phyloP scores from a whole-genome alignment of 441 rosid genomes.

The Pelargonium cotyledonis region DNA sequence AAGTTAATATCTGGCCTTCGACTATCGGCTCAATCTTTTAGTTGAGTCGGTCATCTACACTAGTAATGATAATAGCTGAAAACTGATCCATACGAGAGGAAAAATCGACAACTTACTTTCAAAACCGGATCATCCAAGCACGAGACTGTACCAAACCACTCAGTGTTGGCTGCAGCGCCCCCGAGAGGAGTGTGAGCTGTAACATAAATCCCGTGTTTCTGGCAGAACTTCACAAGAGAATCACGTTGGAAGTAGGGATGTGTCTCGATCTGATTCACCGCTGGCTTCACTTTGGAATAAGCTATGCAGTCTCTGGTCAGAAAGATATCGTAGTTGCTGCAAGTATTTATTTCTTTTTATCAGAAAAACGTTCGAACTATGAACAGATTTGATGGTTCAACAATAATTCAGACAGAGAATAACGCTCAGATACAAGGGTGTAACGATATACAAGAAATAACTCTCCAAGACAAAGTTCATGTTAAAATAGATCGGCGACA shows the following conservation, averaged over 20 bases:
- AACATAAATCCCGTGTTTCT: constrained; percentile 71
- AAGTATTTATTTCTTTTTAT: constrained; percentile 14
- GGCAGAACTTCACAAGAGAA: constrained; percentile 86
- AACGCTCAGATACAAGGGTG: too few relatives aligned
- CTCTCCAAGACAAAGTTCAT: too few relatives aligned
- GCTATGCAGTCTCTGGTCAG: constrained; percentile 89
- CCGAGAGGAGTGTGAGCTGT: constrained; percentile 92
- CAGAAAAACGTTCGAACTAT: constrained; percentile 9
- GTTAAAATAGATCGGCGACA: too few relatives aligned
- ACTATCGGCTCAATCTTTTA: too few relatives aligned
- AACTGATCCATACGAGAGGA: background rate
- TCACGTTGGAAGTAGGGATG: constrained; percentile 93
- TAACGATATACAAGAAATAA: too few relatives aligned
- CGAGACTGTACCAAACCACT: constrained; percentile 71
- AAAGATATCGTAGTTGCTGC: constrained; percentile 87
- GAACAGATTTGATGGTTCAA: background rate
- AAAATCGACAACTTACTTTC: constrained; percentile 38
- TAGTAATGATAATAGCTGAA: too few relatives aligned
- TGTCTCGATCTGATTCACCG: constrained; percentile 87
- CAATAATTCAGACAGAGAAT: too few relatives aligned
- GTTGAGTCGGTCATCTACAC: background rate
- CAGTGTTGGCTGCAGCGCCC: constrained; percentile 68
- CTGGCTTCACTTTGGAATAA: constrained; percentile 87
- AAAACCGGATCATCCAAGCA: constrained; percentile 75
- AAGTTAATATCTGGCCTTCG: too few relatives aligned